Evolutionary conservation across 768 basidiomycete genomes (phyloP), one percentile per base, ranked within the genome.

Genomic region (Cystobasidium ongulense): DNA sequence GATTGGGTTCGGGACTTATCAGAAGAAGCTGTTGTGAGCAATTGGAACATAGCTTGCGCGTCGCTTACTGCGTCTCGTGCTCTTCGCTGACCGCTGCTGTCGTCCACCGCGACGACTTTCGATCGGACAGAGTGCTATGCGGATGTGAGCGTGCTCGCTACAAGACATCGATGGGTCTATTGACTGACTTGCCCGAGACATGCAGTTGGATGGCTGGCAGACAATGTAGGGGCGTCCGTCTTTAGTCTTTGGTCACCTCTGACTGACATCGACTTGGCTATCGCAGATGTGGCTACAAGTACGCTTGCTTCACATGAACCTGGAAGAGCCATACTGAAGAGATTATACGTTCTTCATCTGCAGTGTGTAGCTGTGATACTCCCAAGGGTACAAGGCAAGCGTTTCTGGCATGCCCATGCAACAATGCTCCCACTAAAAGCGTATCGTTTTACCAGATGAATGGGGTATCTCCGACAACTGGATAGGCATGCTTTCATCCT

Each of bases 261-360:
- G n/a, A n/a, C n/a, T n/a, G n/a, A n/a, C n/a, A n/a, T n/a, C n/a
- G n/a, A n/a, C n/a, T n/a, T n/a, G n/a, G n/a, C n/a, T n/a, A n/a
- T n/a, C n/a, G n/a, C 80, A 93, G 91, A 92, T 92, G 91, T 93
- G 91, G 91, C 87, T 94, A 67, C 90, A 93, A 85, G 89, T 90
- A 21, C 7, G 72, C n/a, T n/a, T 54, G 3, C 18, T 57, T 35
- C 21, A n/a, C 73, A 17, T 73, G 73, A 23, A 54, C 41, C 43
- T 11, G 5, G 70, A 10, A 21, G 1, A 21, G n/a, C 17, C 35
- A 21, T 21, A 38, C n/a, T 29, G 33, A 15, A 0, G 1, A 36
- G 1, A 38, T 39, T 23, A 21, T n/a, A 17, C 4, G 33, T 41
- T 21, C 21, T 15, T 10, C 23, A 35, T 13, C 2, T 43, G 13